A percentile compares a stretch with the other conserved stretches of the same genome.
phyloP scores from a whole-genome alignment of 192 early-diverging fungal species.

The Coemansia sp. region DNA sequence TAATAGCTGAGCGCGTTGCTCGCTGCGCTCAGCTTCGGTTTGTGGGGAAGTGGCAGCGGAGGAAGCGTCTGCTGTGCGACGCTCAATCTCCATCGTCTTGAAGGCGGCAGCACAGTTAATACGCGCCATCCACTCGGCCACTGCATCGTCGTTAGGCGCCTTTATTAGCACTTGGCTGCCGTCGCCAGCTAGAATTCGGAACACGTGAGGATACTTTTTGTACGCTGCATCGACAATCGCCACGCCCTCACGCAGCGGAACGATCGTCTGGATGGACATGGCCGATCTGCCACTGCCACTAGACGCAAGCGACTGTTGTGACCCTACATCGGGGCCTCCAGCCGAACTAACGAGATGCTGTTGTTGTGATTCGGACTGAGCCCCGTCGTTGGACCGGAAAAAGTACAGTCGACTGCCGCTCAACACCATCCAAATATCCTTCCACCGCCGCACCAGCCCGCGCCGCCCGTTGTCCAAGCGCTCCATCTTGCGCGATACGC shows the following conservation, averaged over 20 bases:
- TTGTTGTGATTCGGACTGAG: constrained; percentile 58
- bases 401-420: constrained; percentile 79
- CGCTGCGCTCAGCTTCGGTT: background rate
- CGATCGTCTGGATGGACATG: constrained; percentile 53
- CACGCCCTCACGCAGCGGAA: constrained; percentile 68
- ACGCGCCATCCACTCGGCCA: constrained; percentile 81
- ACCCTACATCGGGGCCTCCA: background rate
- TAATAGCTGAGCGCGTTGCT: constrained; percentile 43
- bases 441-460: constrained; percentile 70
- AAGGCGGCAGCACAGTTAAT: constrained; percentile 82
- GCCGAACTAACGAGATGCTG: background rate
- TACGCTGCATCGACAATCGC: constrained; percentile 72
- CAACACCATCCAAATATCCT: constrained; percentile 74
- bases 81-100: constrained; percentile 62
- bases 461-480: constrained; percentile 67
- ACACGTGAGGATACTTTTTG: constrained; percentile 81
- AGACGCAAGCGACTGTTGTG: background rate
- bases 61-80: constrained; percentile 18
- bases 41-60: background rate
- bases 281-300: constrained; percentile 12
- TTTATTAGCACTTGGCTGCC: constrained; percentile 75
- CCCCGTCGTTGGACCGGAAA: constrained; percentile 62
- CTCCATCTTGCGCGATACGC: constrained; percentile 75
- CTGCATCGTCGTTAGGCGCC: constrained; percentile 68
- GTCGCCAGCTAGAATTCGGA: constrained; percentile 70